Percentiles rank a stretch among this genome's conserved stretches.
Conservation (phyloP, 2,329 filamentous ascomycete species). For the Exophiala xenobiotica region DNA sequence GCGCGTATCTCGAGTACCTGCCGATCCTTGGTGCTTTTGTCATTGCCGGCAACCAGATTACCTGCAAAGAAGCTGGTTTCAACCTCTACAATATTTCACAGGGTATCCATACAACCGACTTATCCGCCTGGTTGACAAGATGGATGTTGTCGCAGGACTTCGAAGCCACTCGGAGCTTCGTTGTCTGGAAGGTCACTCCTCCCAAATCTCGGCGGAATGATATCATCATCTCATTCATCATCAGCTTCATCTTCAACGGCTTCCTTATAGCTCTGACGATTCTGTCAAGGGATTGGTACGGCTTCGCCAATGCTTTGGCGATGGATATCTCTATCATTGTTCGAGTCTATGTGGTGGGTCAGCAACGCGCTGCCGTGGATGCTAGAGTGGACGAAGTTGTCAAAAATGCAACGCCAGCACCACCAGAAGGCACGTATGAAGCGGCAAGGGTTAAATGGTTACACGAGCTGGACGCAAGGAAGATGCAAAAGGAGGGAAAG, state of each 20-base stretch:
- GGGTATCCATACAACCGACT: slow-evolving; percentile 28
- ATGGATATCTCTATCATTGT: slow-evolving; percentile 25
- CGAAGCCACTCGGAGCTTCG: slow-evolving; percentile 18
- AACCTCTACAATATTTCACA: slow-evolving; percentile 31
- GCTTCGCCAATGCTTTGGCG: slow-evolving; percentile 22
- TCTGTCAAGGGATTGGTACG: slow-evolving; percentile 24
- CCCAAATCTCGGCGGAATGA: slow-evolving; percentile 11
- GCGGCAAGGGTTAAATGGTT: background rate
- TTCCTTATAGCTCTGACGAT: slow-evolving; percentile 20
- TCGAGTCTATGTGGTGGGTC: slow-evolving; percentile 19
- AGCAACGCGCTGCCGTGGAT: slow-evolving; percentile 18
- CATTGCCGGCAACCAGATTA: slow-evolving; percentile 29
- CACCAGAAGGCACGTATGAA: slow-evolving; percentile 5
- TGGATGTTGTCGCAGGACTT: slow-evolving; percentile 26
- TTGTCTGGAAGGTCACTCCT: slow-evolving; percentile 16
- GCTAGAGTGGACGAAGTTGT: slow-evolving; percentile 12
- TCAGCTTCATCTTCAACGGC: slow-evolving; percentile 19
- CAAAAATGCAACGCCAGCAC: background rate
- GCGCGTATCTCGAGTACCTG: slow-evolving; percentile 27
- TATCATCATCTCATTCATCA: slow-evolving; percentile 7
- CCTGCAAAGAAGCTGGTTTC: slow-evolving; percentile 24
- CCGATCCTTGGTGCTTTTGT: slow-evolving; percentile 31
- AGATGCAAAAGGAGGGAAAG: background rate
- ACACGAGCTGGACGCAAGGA: background rate
- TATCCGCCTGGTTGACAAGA: slow-evolving; percentile 24